phyloP scores from a whole-genome alignment of 148 eudicot species.

The Camellia granthamiana region DNA sequence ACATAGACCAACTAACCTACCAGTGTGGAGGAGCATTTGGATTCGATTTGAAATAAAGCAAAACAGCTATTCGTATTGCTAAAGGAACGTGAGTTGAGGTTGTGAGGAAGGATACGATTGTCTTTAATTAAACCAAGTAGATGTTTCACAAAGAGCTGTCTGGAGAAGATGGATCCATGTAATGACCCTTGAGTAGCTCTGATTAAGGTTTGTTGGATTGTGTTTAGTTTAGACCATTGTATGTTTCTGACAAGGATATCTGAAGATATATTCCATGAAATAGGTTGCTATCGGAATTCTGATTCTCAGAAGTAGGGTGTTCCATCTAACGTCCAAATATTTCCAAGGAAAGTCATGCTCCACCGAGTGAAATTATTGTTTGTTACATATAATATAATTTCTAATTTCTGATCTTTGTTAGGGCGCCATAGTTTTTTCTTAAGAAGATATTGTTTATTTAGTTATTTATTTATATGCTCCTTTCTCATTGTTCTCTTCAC shows the following conservation, averaged over 20 bases:
- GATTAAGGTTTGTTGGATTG: neutral
- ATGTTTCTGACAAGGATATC: neutral
- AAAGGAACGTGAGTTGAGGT: neutral
- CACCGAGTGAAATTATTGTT: neutral
- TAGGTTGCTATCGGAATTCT: neutral
- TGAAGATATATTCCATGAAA: neutral
- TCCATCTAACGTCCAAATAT: neutral
- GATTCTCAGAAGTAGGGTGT: neutral
- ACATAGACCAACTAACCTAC: neutral
- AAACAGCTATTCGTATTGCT: neutral
- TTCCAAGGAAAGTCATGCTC: neutral
- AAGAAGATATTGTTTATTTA: neutral
- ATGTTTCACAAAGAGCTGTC: neutral
- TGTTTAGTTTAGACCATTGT: neutral
- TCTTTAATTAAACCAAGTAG: neutral
- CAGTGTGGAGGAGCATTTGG: neutral
- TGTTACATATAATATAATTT: neutral
- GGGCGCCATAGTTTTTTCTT: neutral
- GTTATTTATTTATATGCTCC: neutral
- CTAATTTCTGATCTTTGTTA: neutral
- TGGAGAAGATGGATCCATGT: neutral
- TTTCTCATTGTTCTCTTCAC: slow-evolving; percentile 11
- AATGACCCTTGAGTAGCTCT: neutral
- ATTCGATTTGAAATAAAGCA: neutral
- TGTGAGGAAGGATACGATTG: neutral